Conservation (phyloP, 805 yeast genomes). For the Kuraishia cidri region DNA sequence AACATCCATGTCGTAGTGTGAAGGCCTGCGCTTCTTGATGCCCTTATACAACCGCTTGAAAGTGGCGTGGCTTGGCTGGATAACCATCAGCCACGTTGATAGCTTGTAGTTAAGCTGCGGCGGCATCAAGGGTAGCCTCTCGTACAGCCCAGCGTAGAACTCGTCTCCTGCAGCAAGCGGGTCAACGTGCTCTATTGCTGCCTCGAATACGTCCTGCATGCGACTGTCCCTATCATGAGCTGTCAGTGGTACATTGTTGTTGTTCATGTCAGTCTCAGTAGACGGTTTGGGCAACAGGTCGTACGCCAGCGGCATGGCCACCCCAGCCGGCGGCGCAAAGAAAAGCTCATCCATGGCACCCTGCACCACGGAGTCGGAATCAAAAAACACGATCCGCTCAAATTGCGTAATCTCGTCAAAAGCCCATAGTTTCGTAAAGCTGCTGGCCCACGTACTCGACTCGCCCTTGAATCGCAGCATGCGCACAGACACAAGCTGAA, state of each 20-base stretch:
- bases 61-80: conserved; percentile 31
- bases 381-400: conserved; percentile 47
- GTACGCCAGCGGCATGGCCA: conserved; percentile 38
- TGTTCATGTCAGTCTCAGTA: too few relatives aligned
- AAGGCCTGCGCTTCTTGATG: conserved; percentile 13
- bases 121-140: conserved; percentile 24
- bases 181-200: conserved; percentile 2
- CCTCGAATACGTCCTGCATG: neutral
- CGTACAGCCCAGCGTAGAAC: conserved; percentile 16
- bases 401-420: conserved; percentile 40
- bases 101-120: conserved; percentile 12
- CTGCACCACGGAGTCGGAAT: conserved; percentile 40
- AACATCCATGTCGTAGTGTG: conserved; percentile 51
- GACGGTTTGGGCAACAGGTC: too few relatives aligned
- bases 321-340: conserved; percentile 33
- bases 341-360: conserved; percentile 40
- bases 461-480: conserved; percentile 10
- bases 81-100: conserved; percentile 48
- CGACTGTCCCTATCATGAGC: neutral
- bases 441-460: conserved; percentile 32
- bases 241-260: too few relatives aligned
- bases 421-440: conserved; percentile 47
- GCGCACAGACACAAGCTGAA: conserved; percentile 19
- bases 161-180: conserved; percentile 4
- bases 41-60: conserved; percentile 14